phyloP scores from a whole-genome alignment of 768 basidiomycete genomes.

The Termitomyces sp. region DNA sequence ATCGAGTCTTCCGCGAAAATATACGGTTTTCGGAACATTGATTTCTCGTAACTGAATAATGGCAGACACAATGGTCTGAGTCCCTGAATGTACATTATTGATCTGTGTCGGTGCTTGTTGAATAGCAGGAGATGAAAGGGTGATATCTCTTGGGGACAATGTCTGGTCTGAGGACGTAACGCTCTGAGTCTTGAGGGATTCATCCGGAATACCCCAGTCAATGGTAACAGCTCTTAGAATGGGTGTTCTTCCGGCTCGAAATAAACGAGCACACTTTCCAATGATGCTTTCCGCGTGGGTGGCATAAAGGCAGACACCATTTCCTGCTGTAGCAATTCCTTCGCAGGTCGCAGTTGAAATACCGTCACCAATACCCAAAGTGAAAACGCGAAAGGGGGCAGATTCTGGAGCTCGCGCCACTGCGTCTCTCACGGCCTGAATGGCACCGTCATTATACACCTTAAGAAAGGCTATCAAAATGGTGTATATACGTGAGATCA shows the following conservation, averaged over 20 bases:
- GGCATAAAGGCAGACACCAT: slow-evolving; percentile 45
- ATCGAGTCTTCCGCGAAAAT: slow-evolving; percentile 28
- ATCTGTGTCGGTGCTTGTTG: slow-evolving; percentile 32
- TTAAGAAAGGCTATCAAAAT: slow-evolving; percentile 2
- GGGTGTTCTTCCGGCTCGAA: slow-evolving; percentile 45
- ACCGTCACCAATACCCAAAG: slow-evolving; percentile 48
- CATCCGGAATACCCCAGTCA: slow-evolving; percentile 41
- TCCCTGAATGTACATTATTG: slow-evolving; percentile 28
- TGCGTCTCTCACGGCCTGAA: slow-evolving; percentile 21
- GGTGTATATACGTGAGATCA: background rate
- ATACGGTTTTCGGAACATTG: slow-evolving; percentile 25
- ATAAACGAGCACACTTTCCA: slow-evolving; percentile 41
- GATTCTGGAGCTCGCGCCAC: slow-evolving; percentile 22
- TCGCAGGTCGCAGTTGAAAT: slow-evolving; percentile 49
- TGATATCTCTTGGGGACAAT: slow-evolving; percentile 15
- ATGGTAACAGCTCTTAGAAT: slow-evolving; percentile 39
- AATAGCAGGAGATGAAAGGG: slow-evolving; percentile 21
- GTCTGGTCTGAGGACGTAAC: slow-evolving; percentile 14
- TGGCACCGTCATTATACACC: slow-evolving; percentile 18
- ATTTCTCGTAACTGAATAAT: slow-evolving; percentile 24
- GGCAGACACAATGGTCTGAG: slow-evolving; percentile 26
- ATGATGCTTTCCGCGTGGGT: slow-evolving; percentile 37
- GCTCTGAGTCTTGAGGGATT: slow-evolving; percentile 12
- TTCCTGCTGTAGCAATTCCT: slow-evolving; percentile 47
- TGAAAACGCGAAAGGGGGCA: slow-evolving; percentile 44